Conservation (phyloP, 768 basidiomycete species). For the Naganishia antarctica region DNA sequence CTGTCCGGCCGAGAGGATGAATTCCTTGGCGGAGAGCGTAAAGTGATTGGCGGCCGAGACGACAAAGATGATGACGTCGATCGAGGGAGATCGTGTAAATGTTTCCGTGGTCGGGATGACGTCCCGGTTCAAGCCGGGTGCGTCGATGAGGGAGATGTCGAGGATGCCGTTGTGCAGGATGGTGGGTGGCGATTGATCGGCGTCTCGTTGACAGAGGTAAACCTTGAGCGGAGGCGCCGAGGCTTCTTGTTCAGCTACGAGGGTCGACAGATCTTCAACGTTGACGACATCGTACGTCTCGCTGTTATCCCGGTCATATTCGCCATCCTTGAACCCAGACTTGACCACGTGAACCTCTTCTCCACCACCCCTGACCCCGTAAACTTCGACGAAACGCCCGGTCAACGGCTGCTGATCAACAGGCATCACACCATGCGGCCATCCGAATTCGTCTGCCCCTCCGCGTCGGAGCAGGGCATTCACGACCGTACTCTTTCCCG, state of each 20-base stretch:
- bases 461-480: constrained; percentile 85
- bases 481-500: constrained; percentile 97
- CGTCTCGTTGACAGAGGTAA: constrained; percentile 59
- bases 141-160: constrained; percentile 96
- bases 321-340: constrained; percentile 34
- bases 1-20: constrained; percentile 83
- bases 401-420: constrained; percentile 98
- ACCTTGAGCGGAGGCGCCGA: constrained; percentile 70
- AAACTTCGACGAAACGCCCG: constrained; percentile 93
- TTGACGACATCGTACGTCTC: constrained; percentile 68
- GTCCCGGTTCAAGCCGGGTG: constrained; percentile 94
- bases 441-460: constrained; percentile 34
- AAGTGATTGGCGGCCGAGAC: constrained; percentile 98
- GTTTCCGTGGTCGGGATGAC: constrained; percentile 88
- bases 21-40: constrained; percentile 89
- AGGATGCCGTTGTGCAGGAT: constrained; percentile 91
- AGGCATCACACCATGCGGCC: constrained; percentile 64
- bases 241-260: constrained; percentile 69
- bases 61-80: constrained; percentile 97
- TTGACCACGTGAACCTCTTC: constrained; percentile 84
- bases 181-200: constrained; percentile 58
- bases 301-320: constrained; percentile 66
- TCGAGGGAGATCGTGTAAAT: constrained; percentile 93
- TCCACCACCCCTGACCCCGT: constrained; percentile 57
- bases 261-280: constrained; percentile 68